Percentiles rank a stretch among this genome's conserved stretches.
phyloP scores from a whole-genome alignment of 345 rosid species.

The Rhodamnia rubescens region DNA sequence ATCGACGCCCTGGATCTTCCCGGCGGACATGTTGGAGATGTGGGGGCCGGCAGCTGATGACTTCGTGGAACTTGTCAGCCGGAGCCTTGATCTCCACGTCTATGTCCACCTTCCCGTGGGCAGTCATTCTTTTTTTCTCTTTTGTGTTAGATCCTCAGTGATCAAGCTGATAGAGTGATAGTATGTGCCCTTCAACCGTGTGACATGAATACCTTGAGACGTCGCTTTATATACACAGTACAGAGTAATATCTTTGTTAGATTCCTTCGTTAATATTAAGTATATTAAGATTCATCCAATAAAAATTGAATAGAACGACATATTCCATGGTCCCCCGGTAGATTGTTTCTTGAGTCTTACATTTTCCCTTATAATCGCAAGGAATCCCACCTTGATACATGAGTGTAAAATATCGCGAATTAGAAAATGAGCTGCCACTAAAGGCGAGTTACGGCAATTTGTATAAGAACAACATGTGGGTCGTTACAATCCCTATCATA shows the following conservation, averaged over 20 bases:
- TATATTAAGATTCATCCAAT: too few species aligned
- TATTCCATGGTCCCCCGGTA: neutral
- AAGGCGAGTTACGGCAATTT: neutral
- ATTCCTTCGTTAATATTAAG: too few species aligned
- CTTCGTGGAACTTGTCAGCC: conserved; percentile 23
- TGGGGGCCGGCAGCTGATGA: conserved; percentile 29
- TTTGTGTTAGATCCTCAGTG: neutral
- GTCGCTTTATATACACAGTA: too few species aligned
- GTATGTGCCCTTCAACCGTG: neutral
- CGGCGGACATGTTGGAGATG: conserved; percentile 5
- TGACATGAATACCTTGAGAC: too few species aligned
- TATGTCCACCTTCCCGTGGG: conserved; percentile 12
- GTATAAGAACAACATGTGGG: neutral
- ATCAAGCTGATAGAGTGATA: neutral
- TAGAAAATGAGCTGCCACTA: neutral
- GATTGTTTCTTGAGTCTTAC: neutral
- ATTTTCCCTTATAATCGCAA: neutral
- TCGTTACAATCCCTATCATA: neutral
- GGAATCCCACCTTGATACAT: neutral
- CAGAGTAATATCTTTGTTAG: too few species aligned
- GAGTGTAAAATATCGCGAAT: neutral
- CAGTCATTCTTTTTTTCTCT: neutral
- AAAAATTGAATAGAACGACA: too few species aligned
- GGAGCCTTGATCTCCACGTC: conserved; percentile 24
- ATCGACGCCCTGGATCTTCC: conserved; percentile 8